Evolutionary conservation across 1,139 yeast genomes (phyloP), one percentile per base, ranked within the genome.

Genomic region (Lodderomyces jiufengensis): DNA sequence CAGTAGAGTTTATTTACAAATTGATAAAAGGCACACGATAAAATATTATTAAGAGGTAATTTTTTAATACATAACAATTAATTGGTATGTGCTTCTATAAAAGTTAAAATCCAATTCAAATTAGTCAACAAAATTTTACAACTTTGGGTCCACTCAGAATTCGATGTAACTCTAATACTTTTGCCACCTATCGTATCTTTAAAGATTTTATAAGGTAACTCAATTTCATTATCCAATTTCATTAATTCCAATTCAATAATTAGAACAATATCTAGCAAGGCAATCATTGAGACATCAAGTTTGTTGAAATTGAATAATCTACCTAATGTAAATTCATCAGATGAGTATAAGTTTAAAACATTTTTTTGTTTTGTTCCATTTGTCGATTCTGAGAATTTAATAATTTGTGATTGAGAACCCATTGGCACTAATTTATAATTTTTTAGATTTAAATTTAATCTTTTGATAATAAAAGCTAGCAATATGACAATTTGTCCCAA

Each of bases 91-190:
- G 56, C 70, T 29, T 69, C 58, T 1, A 70, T 55, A 41, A 64
- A 75, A 3, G 76, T 61, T 30, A 76, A 50, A 5, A 77, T 59
- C 81, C 81, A 77, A 42, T 73, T 76, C 36, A 75, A 60, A 49
- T 90, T 78, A 1, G 94, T 85, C 34, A 92, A 63, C 12, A 90
- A 66, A 50, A 80, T 83, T 51, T 84, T 83, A 59, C 96, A 90
- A 1, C 95, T 90, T 24, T 80, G 76, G 0, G 97, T 87, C 98
- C 98, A 92, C 43, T 84, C 87, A 30, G 79, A 77, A 51, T 82
- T 83, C 9, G 86, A 74, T 2, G 87, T 78, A 2, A 87, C 73
- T 36, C 82, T 66, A 11, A 92, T 83, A 40, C 87, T 78, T 41
- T 78, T 75, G 0, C 86, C 90, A 1, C 95, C 95, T 33, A 92